phyloP scores from a whole-genome alignment of 2,329 filamentous ascomycete genomes.

The Fusarium hainanense region DNA sequence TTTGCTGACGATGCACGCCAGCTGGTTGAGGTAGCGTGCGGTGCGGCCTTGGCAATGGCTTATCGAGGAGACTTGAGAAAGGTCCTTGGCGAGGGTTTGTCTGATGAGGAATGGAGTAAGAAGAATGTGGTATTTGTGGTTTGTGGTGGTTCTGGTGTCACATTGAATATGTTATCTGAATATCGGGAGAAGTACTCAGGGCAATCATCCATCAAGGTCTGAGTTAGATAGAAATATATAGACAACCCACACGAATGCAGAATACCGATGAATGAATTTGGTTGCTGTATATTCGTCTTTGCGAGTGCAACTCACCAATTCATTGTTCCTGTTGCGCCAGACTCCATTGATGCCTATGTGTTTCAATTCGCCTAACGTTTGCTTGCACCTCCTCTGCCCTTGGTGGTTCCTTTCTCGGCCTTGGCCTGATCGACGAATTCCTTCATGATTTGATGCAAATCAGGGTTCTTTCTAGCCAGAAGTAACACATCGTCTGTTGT shows the following conservation, averaged over 20 bases:
- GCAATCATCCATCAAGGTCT: constrained; percentile 50
- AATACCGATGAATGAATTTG: background rate
- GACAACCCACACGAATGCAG: background rate
- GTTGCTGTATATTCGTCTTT: background rate
- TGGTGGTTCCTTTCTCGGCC: constrained; percentile 51
- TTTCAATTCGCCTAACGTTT: constrained; percentile 47
- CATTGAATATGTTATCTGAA: constrained; percentile 67
- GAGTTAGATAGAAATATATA: background rate
- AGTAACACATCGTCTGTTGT: constrained; percentile 89
- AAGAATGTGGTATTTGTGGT: constrained; percentile 86
- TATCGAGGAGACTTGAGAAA: constrained; percentile 73
- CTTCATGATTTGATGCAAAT: constrained; percentile 80
- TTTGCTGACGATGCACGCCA: constrained; percentile 85
- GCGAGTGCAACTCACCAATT: background rate
- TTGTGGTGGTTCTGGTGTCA: constrained; percentile 81
- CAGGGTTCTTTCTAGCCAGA: constrained; percentile 86
- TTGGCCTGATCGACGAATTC: constrained; percentile 72
- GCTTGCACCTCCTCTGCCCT: constrained; percentile 47
- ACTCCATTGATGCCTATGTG: constrained; percentile 15
- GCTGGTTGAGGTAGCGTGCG: constrained; percentile 86
- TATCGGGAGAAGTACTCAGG: constrained; percentile 63
- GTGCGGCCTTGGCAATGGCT: constrained; percentile 77
- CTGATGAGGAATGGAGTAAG: constrained; percentile 68
- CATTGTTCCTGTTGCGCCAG: constrained; percentile 17
- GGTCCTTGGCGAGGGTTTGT: constrained; percentile 64